Conservation (phyloP, 305 asterid species). For the Andrographis paniculata region DNA sequence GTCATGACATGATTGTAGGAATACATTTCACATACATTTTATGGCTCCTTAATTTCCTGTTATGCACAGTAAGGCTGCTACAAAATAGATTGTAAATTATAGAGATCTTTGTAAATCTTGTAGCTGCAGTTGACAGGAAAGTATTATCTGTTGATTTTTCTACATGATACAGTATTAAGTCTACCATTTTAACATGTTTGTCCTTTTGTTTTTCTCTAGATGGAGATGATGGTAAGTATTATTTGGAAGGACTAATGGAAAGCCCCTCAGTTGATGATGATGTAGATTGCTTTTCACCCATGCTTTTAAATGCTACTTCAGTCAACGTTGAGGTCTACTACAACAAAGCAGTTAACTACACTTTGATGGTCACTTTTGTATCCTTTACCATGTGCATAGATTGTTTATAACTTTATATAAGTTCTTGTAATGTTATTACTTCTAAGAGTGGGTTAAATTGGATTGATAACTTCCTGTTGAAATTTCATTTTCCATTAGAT, state of each 20-base stretch:
- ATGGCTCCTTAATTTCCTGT: neutral
- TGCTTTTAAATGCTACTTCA: conserved; percentile 87
- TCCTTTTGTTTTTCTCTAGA: conserved; percentile 30
- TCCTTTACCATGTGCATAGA: conserved; percentile 46
- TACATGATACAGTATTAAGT: conserved; percentile 2
- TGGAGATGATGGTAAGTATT: conserved; percentile 75
- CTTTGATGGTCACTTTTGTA: conserved; percentile 99
- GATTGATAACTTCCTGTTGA: conserved; percentile 1
- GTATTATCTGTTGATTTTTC: conserved; percentile 2
- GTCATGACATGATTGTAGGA: too few species aligned
- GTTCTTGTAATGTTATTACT: conserved; percentile 7
- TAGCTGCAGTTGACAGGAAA: conserved; percentile 7
- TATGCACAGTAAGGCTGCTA: neutral
- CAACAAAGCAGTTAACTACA: conserved; percentile 93
- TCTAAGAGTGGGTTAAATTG: conserved; percentile 1
- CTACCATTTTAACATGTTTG: conserved; percentile 8
- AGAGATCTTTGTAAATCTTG: conserved; percentile 1
- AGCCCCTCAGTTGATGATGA: conserved; percentile 96
- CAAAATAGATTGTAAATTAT: neutral
- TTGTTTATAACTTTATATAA: too few species aligned
- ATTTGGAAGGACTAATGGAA: conserved; percentile 91
- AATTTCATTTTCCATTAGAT: conserved; percentile 28
- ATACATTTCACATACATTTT: neutral
- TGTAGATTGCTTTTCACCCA: conserved; percentile 91
- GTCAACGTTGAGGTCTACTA: conserved; percentile 86